Conservation (phyloP, 805 yeast genomes). For the Saccharomycodes ludwigii region DNA sequence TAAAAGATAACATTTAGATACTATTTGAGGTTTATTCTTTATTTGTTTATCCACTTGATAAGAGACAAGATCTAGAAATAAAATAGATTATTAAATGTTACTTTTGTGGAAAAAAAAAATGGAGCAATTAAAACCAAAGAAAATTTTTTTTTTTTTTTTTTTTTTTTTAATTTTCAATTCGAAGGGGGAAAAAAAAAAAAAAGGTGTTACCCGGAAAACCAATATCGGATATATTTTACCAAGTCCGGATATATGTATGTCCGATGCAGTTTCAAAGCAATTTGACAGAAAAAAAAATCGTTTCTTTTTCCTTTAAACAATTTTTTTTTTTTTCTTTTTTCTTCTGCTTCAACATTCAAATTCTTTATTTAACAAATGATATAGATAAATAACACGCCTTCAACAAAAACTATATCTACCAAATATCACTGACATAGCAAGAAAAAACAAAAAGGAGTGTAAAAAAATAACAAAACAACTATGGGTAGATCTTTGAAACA, state of each 20-base stretch:
- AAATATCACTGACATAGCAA: not conserved
- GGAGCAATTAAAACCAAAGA: not conserved
- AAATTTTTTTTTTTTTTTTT: not conserved
- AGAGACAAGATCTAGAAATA: too few relatives aligned
- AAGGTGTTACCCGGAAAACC: not conserved
- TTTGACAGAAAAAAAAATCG: too few relatives aligned
- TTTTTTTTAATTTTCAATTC: not conserved
- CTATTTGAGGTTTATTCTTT: not conserved
- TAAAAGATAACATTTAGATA: not conserved
- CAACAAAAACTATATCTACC: too few relatives aligned
- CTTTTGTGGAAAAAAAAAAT: slow-evolving; percentile 1
- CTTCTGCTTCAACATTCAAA: not conserved
- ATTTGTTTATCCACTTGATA: too few relatives aligned
- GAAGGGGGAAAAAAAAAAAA: not conserved
- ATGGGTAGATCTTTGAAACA: slow-evolving; percentile 86
- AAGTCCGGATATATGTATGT: not conserved
- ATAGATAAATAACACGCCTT: too few relatives aligned
- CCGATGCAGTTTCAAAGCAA: not conserved
- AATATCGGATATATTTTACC: not conserved
- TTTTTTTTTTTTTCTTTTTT: slow-evolving; percentile 1
- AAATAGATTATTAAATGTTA: too few relatives aligned
- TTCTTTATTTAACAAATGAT: too few relatives aligned
- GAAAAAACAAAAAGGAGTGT: not conserved
- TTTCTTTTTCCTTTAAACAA: not conserved
- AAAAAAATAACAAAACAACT: slow-evolving; percentile 5